Evolutionary conservation across 2,329 filamentous ascomycete genomes (phyloP).

Genomic region (Cercospora sp.): DNA sequence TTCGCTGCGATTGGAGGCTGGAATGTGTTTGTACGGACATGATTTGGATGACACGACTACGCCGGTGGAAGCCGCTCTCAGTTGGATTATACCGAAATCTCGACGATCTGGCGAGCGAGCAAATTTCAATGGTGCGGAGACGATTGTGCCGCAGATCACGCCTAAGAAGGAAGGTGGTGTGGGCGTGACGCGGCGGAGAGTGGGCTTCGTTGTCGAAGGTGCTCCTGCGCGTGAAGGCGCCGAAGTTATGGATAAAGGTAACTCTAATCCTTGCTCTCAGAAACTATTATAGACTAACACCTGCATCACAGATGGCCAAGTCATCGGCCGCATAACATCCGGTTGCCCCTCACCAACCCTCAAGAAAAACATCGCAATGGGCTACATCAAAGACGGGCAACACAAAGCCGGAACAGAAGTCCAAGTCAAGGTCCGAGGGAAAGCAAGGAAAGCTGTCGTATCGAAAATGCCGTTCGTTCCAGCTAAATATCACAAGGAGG

Average conservation of each 20-base stretch:
- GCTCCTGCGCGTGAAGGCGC: slow-evolving; percentile 88
- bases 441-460: slow-evolving; percentile 71
- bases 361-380: slow-evolving; percentile 94
- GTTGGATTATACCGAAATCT: slow-evolving; percentile 83
- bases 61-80: slow-evolving; percentile 64
- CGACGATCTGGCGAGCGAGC: slow-evolving; percentile 60
- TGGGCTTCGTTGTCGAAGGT: slow-evolving; percentile 80
- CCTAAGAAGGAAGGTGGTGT: slow-evolving; percentile 31
- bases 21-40: slow-evolving; percentile 99
- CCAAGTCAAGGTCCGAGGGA: slow-evolving; percentile 74
- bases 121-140: slow-evolving; percentile 81
- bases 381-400: slow-evolving; percentile 75
- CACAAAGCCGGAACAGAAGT: slow-evolving; percentile 85
- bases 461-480: slow-evolving; percentile 87
- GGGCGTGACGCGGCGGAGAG: slow-evolving; percentile 69
- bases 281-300: neutral
- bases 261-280: too few species aligned
- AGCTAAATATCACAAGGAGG: slow-evolving; percentile 68
- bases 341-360: slow-evolving; percentile 86
- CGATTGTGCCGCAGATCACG: slow-evolving; percentile 74
- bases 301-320: slow-evolving; percentile 52
- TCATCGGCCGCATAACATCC: slow-evolving; percentile 80
- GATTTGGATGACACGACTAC: slow-evolving; percentile 81
- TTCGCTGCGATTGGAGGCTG: slow-evolving; percentile 88
- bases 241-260: slow-evolving; percentile 63